Evolutionary conservation across 1,284 basidiomycete species (phyloP).

Genomic region (Tilletia setariae): DNA sequence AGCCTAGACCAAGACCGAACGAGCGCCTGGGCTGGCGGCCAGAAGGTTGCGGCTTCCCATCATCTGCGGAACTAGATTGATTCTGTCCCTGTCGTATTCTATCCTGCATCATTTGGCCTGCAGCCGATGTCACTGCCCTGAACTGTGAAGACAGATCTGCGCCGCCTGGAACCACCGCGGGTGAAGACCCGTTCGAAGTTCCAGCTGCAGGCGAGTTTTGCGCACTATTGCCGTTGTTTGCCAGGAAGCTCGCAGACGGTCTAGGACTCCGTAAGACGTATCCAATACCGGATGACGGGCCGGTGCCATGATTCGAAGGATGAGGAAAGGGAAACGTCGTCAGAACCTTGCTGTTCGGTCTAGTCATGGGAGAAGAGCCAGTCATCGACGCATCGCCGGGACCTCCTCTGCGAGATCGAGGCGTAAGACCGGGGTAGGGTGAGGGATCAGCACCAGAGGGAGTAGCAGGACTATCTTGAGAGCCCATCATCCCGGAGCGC

Average conservation of each 20-base stretch:
- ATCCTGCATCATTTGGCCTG: constrained; percentile 9
- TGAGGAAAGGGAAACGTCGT: constrained; percentile 37
- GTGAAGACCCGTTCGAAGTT: background rate
- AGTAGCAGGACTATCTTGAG: background rate
- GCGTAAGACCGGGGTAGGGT: background rate
- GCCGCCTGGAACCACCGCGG: background rate
- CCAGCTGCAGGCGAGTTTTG: background rate
- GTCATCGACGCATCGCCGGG: background rate
- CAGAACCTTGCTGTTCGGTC: constrained; percentile 35
- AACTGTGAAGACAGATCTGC: no score
- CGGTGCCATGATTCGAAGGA: constrained; percentile 17
- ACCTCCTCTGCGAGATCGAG: background rate
- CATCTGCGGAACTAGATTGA: constrained; percentile 19
- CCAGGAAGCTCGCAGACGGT: background rate
- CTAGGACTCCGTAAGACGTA: background rate
- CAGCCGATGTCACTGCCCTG: no score
- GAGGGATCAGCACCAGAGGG: background rate
- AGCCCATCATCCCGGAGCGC: background rate
- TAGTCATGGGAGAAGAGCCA: background rate
- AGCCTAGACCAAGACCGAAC: background rate
- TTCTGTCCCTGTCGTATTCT: constrained; percentile 21
- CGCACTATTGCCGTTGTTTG: background rate
- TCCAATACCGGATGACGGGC: background rate
- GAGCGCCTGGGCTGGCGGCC: background rate
- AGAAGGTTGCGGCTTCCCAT: background rate